A percentile compares a stretch with the other conserved stretches of the same genome.
Conservation (phyloP, 495 filamentous ascomycete genomes). For the Amorphotheca resinae region DNA sequence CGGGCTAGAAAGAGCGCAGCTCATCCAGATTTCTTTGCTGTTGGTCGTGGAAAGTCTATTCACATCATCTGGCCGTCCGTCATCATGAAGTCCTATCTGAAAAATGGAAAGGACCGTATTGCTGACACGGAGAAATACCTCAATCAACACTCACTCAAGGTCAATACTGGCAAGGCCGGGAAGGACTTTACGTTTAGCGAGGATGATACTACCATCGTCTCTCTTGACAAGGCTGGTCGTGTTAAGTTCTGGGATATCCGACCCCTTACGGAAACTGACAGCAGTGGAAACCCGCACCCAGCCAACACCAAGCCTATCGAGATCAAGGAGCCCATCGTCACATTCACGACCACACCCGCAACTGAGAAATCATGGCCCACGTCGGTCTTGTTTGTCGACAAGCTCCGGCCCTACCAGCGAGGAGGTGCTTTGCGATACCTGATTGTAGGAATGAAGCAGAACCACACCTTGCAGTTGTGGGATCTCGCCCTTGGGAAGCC, state of each 20-base stretch:
- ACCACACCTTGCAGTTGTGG: constrained; percentile 97
- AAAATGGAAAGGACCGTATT: constrained; percentile 55
- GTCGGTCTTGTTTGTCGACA: constrained; percentile 90
- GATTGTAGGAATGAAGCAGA: constrained; percentile 96
- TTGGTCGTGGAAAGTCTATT: constrained; percentile 91
- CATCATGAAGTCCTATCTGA: constrained; percentile 58
- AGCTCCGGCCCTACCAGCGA: constrained; percentile 78
- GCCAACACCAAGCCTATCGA: constrained; percentile 36
- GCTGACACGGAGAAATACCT: constrained; percentile 79
- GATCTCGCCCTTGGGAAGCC: constrained; percentile 90
- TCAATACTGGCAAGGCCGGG: constrained; percentile 92
- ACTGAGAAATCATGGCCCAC: constrained; percentile 89
- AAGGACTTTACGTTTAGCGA: constrained; percentile 97
- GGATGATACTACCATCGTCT: constrained; percentile 87
- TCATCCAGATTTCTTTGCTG: constrained; percentile 84
- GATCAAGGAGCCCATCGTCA: constrained; percentile 63
- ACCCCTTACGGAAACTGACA: constrained; percentile 47
- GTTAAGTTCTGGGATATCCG: constrained; percentile 96
- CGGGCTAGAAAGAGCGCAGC: constrained; percentile 77
- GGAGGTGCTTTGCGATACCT: constrained; percentile 81
- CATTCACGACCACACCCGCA: constrained; percentile 63
- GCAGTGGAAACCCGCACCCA: constrained; percentile 23
- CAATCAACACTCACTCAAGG: constrained; percentile 72
- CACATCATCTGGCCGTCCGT: constrained; percentile 76
- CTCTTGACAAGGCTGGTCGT: constrained; percentile 88